Evolutionary conservation across 2,329 filamentous ascomycete species (phyloP), one percentile per base, ranked within the genome.

Genomic region (Cryphonectria nitschkei): DNA sequence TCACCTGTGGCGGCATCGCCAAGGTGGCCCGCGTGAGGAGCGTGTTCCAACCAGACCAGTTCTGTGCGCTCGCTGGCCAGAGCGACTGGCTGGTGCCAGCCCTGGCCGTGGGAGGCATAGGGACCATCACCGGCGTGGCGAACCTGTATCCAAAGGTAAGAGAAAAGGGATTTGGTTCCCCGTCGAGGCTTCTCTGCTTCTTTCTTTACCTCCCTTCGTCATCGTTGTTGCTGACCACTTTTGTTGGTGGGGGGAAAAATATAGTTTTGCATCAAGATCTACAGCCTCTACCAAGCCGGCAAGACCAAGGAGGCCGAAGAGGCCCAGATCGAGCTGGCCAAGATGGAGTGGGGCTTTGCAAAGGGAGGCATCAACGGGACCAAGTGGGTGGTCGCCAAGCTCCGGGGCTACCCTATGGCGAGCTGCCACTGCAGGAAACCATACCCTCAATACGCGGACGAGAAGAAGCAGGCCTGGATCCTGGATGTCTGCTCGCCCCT

Each of bases 1-100:
- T 93, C 69, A 93, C 91, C 2, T 93, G 91, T 76, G 91, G 90
- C 14, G 89, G 88, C 75, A 91, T 92, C 43, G 90, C 88, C 65
- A 93, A 93, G 79, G 85, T 93, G 63, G 87, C 88, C 1, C 84
- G 90, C 8, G 83, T 93, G 2, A 72, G 77, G 22, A 80, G 80
- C 0, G 73, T 78, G 70, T 81, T 90, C 73, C 78, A 83, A 0
- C 80, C 85, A 0, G 81, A 86, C 0, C 79, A 85, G 9, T 94
- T 94, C 76, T 87, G 89, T 1, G 87, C 88, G 0, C 92, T 88
- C 75, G 91, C 90, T 0, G 92, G 92, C 0, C 91, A 93, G 79
- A 88, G 87, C 3, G 91, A 93, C 77, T 93, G 91, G 79, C 80
- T 93, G 13, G 81, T 90, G 65, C 87, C 87, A 1, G 87, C 86